Evolutionary conservation across 805 yeast species (phyloP).

Genomic region (Tetrapisispora phaffii): DNA sequence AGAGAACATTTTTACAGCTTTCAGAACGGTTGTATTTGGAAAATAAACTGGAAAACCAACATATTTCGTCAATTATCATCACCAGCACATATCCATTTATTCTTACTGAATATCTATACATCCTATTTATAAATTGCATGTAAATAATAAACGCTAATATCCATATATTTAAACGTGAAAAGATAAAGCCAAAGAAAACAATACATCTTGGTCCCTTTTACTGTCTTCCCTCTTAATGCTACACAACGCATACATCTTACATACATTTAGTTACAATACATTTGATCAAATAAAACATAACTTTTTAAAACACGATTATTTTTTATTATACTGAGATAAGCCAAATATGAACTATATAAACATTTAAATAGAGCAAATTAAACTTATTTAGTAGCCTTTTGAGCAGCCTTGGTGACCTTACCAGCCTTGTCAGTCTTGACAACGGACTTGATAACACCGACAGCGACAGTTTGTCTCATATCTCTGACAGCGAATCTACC

Average conservation of each 20-base stretch:
- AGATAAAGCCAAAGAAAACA: not conserved
- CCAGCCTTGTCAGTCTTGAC: conserved; percentile 79
- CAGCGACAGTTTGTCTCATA: conserved; percentile 99
- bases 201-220: no score
- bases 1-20: conserved; percentile 54
- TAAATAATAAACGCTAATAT: not conserved
- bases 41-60: conserved; percentile 30
- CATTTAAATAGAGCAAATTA: conserved; percentile 35
- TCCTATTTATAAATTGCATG: not conserved
- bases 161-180: not conserved
- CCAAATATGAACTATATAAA: conserved; percentile 2
- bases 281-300: not conserved
- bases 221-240: no score
- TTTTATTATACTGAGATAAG: conserved; percentile 2
- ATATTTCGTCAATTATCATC: no score
- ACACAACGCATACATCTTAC: no score
- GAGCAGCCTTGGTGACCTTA: conserved; percentile 95
- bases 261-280: no score
- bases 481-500: conserved; percentile 99
- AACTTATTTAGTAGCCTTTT: conserved; percentile 37
- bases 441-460: conserved; percentile 96
- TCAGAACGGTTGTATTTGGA: conserved; percentile 70
- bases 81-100: no score
- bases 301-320: conserved; percentile 18
- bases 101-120: no score